Evolutionary conservation across 2,329 filamentous ascomycete species (phyloP).

Genomic region (Plenodomus lindquistii): DNA sequence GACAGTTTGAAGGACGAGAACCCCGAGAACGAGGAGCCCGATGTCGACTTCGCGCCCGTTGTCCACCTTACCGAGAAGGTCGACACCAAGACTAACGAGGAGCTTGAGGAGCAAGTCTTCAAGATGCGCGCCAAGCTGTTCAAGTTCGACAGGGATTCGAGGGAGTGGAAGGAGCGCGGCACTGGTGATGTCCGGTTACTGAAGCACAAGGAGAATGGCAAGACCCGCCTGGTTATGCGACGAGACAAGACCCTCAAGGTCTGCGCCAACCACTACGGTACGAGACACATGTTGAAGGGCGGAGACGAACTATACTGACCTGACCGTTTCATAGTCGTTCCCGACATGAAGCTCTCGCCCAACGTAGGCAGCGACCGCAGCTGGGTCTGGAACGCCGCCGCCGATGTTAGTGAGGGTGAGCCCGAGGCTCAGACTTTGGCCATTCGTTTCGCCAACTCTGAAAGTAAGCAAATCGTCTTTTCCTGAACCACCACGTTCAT

Average conservation of each 20-base stretch:
- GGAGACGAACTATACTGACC: conserved; percentile 17
- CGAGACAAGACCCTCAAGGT: conserved; percentile 99
- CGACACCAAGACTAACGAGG: conserved; percentile 97
- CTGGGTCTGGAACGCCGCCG: conserved; percentile 99
- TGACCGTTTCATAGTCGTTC: conserved; percentile 68
- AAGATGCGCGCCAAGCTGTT: conserved; percentile 99
- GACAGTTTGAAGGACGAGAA: conserved; percentile 62
- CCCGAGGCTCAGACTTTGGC: conserved; percentile 94
- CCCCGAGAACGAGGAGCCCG: conserved; percentile 86
- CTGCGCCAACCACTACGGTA: conserved; percentile 99
- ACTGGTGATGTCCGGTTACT: conserved; percentile 94
- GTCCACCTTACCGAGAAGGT: conserved; percentile 96
- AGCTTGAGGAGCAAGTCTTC: conserved; percentile 95
- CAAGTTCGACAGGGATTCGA: conserved; percentile 89
- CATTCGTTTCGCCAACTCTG: conserved; percentile 95
- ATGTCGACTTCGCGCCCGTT: conserved; percentile 96
- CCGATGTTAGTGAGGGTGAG: conserved; percentile 97
- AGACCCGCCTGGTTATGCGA: conserved; percentile 97
- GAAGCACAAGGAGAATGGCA: conserved; percentile 98
- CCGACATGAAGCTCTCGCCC: conserved; percentile 97
- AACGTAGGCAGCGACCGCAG: conserved; percentile 97
- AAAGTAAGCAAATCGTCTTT: conserved; percentile 68
- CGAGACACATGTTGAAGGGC: conserved; percentile 38
- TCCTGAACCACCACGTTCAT: conserved; percentile 3
- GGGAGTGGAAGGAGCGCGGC: conserved; percentile 99